Conservation (phyloP, 2,329 filamentous ascomycete genomes). For the Hymenoscyphus fructigenus region DNA sequence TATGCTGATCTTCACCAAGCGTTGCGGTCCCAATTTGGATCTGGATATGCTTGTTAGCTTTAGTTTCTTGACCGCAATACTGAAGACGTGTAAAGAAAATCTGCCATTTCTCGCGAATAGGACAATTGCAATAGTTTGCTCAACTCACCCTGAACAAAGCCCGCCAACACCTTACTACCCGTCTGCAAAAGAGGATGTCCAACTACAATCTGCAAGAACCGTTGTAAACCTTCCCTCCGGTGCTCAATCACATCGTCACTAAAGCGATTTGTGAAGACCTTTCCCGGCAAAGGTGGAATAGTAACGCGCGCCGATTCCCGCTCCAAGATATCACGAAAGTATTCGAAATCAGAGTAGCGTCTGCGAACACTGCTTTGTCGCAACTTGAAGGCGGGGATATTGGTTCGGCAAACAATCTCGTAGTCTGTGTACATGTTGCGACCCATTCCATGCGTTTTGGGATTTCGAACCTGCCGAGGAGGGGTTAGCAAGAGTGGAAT, state of each 20-base stretch:
- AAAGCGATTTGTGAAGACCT: constrained; percentile 97
- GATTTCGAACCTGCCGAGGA: constrained; percentile 74
- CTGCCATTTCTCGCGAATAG: not conserved
- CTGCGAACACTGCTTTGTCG: constrained; percentile 84
- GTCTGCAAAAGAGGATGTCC: constrained; percentile 96
- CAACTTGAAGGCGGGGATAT: constrained; percentile 98
- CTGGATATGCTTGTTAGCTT: constrained; percentile 42
- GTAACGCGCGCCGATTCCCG: constrained; percentile 91
- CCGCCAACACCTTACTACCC: constrained; percentile 91
- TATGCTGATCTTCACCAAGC: constrained; percentile 63
- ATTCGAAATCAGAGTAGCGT: constrained; percentile 97
- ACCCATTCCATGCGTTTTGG: constrained; percentile 90
- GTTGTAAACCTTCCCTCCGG: constrained; percentile 83
- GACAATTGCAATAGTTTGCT: not conserved
- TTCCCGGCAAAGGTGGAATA: constrained; percentile 92
- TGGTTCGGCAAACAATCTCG: constrained; percentile 95
- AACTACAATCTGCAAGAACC: constrained; percentile 96
- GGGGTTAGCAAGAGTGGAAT: constrained; percentile 20
- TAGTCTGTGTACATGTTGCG: constrained; percentile 98
- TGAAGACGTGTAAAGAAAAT: not conserved
- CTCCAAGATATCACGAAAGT: constrained; percentile 97
- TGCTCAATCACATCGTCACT: constrained; percentile 98
- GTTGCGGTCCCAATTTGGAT: constrained; percentile 88
- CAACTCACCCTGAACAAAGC: constrained; percentile 87
- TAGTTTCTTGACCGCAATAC: not conserved